Base-by-base conservation (phyloP, 495 filamentous ascomycete species). In the Talaromyces trachyspermus region DNA sequence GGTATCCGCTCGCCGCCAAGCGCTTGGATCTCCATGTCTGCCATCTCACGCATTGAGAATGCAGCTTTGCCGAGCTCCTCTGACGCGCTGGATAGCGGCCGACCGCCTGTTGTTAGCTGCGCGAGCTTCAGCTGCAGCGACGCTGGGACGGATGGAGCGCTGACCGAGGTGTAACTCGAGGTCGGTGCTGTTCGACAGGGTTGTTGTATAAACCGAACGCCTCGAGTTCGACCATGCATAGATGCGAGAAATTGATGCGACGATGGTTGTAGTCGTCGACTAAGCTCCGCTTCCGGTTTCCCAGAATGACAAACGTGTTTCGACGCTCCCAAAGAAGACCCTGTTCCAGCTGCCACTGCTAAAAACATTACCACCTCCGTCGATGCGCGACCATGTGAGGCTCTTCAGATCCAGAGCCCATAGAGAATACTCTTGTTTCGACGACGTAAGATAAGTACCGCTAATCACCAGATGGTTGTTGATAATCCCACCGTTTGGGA, bases 261-360 rank as follows among this genome's bases (percentile, higher is more conserved):
- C 92, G 86, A 54, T 98, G 91, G 50, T 96, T 96, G 56, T 98
- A 98, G 57, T 98, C 92, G 49, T 98, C 94, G 0, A 96, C 91
- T n/a, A 97, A 71, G 49, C 85, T 95, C 38, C 92, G 74, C 62
- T 89, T 92, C 23, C 91, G 80, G 61, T 95, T 91, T 18, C 92
- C 92, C 17, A 98, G 75, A 50, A 98, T 88, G 33, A 98, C 88
- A 65, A 96, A 98, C 1, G 85, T 82, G 59, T 95, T 98, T 44
- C 94, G 76, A 36, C 89, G 80, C 49, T 86, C 81, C 92, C 92
- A 98, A 32, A 98, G 64, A 2, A 97, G 76, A 25, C 92, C 44
- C 92, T 75, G 55, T 97, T 97, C 92, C 92, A 98, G 59, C 90
- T 95, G 25, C 92, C 92, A 58, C 94, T 86, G 52, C 85, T 86